A percentile compares a stretch with the other conserved stretches of the same genome.
phyloP scores from a whole-genome alignment of 1,284 basidiomycete species.

The Agaricales sp. region DNA sequence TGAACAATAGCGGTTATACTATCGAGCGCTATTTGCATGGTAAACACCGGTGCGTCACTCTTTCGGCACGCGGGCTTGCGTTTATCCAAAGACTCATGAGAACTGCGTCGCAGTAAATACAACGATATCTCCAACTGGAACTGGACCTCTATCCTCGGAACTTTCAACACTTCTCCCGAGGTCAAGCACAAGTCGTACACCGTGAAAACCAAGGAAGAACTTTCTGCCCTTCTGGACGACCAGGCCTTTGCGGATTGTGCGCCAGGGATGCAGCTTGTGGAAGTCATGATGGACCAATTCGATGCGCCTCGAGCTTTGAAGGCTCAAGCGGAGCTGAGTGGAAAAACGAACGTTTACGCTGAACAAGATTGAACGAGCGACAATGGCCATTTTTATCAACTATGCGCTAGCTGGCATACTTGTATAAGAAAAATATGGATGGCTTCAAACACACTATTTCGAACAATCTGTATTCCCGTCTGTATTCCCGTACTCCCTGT shows the following conservation, averaged over 20 bases:
- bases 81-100: conserved; percentile 22
- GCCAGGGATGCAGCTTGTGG: conserved; percentile 66
- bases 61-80: not conserved
- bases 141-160: conserved; percentile 50
- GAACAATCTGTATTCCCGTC: no score
- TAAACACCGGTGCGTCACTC: conserved; percentile 25
- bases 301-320: conserved; percentile 66
- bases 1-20: conserved; percentile 87
- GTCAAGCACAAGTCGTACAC: conserved; percentile 54
- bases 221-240: conserved; percentile 53
- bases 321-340: conserved; percentile 33
- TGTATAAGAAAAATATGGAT: no score
- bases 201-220: conserved; percentile 52
- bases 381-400: no score
- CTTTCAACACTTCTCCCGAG: conserved; percentile 46
- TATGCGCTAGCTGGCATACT: no score
- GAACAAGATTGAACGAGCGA: no score
- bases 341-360: conserved; percentile 34
- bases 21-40: conserved; percentile 82
- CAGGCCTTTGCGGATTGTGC: conserved; percentile 40
- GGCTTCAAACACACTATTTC: no score
- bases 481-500: no score
- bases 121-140: conserved; percentile 69
- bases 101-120: conserved; percentile 41
- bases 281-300: conserved; percentile 63